Evolutionary conservation across 495 filamentous ascomycete genomes (phyloP).

Genomic region (Penicillium steckii): DNA sequence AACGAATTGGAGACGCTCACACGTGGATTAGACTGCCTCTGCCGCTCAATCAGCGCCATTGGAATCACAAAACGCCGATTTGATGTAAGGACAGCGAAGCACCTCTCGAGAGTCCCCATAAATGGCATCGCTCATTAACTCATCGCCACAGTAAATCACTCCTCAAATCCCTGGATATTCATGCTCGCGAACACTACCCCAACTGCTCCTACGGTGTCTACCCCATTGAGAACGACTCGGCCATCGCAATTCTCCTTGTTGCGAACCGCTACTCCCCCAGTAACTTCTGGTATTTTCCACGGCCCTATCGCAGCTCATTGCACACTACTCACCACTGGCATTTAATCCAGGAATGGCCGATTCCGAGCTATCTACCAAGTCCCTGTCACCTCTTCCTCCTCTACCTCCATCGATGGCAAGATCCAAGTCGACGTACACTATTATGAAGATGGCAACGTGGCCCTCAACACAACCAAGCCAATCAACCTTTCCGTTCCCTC

Average conservation of each 20-base stretch:
- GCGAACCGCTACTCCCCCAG: conserved; percentile 96
- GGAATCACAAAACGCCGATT: conserved; percentile 73
- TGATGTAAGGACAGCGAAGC: conserved; percentile 59
- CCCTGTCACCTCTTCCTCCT: conserved; percentile 65
- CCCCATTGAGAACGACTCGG: conserved; percentile 68
- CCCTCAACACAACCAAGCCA: conserved; percentile 81
- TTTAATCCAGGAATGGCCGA: conserved; percentile 77
- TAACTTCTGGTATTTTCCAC: conserved; percentile 80
- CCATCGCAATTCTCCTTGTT: conserved; percentile 78
- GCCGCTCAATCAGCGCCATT: conserved; percentile 74
- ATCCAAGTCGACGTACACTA: conserved; percentile 79
- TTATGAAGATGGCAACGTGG: conserved; percentile 99
- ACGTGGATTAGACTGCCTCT: conserved; percentile 67
- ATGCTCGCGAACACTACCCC: conserved; percentile 88
- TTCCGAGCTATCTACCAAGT: conserved; percentile 81
- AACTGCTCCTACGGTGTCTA: conserved; percentile 77
- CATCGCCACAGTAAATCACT: conserved; percentile 61
- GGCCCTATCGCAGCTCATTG: background rate
- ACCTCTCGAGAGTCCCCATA: background rate
- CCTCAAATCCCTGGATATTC: conserved; percentile 70
- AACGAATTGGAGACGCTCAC: conserved; percentile 10
- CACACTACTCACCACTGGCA: conserved; percentile 10
- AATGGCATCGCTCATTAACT: background rate
- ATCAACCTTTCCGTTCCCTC: conserved; percentile 57
- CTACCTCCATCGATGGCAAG: conserved; percentile 43